Base-by-base conservation (phyloP, 1,284 basidiomycete species). In the Apiotrichum porosum region DNA sequence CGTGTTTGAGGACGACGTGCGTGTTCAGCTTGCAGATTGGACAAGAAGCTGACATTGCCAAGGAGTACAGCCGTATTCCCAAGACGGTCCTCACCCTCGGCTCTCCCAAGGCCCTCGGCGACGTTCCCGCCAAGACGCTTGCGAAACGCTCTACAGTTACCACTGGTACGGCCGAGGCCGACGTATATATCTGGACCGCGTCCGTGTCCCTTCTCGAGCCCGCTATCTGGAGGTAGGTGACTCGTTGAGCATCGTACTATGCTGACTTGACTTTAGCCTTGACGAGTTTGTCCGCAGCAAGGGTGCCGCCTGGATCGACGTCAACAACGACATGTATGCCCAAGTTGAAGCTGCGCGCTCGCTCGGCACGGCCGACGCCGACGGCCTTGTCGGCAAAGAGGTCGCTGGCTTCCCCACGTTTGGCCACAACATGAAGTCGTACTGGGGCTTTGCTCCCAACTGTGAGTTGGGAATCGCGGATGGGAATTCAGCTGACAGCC, bases 201-300 rank as follows among this genome's bases (percentile, higher is more conserved):
- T 66, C 78, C 0, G 57, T 67, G 0, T 52, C 55, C 13, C 74
- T 92, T 9, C 74, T 93, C 10, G 76, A 81, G 32, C 76, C 80
- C 0, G 74, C 77, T 18, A 70, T 86, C 2, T 94, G 91, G 90
- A 80, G 81, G 15, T 91, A 82, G 62, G 81, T 81, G n/a, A n/a
- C n/a, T n/a, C n/a, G n/a, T n/a, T n/a, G n/a, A n/a, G 13, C 12
- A 14, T 13, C 3, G 14, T 51, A 46, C 15, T 51, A 35, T 10
- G 35, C 42, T 33, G 42, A 51, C 18, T 31, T 36, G 32, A 38
- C 26, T 14, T 13, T 37, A 71, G 66, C 44, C 69, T 66, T 41
- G 53, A 60, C 33, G 45, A 58, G 3, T 69, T 69, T 44, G 43
- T 70, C 17, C 45, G 51, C 30, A 66, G 68, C 18, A 68, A 68